Evolutionary conservation across 2,329 filamentous ascomycete genomes (phyloP), one percentile per base, ranked within the genome.

Genomic region (Pleoardoris graminearum): DNA sequence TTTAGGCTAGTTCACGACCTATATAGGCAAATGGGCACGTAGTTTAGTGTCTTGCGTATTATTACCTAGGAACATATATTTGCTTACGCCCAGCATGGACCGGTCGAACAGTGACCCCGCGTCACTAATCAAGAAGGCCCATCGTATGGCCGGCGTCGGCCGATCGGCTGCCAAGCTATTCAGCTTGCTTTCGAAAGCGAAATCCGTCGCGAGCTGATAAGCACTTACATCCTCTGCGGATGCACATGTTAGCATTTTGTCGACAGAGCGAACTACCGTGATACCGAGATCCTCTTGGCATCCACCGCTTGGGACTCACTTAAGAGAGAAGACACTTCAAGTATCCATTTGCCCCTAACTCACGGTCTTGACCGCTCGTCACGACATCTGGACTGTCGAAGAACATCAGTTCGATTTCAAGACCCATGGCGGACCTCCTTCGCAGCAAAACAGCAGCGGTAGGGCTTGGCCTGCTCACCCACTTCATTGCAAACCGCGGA

Each of bases 381-480:
- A n/a, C n/a, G n/a, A n/a, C n/a, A n/a, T n/a, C n/a, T n/a, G n/a
- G n/a, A n/a, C n/a, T 12, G 5, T 33, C 12, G 22, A n/a, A 39
- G 11, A 39, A 3, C 3, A 17, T 12, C n/a, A 27, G 14, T 7
- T 37, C 8, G 21, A 14, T 3, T 37, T 3, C 5, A 37, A 19
- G n/a, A 25, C n/a, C 7, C 2, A 47, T 47, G 44, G 44, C 44
- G 32, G 57, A 58, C 37, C 46, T 67, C 37, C 52, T 59, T 35
- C 59, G 50, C 25, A 68, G 54, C 51, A 65, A 65, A 35, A 44
- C 54, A 16, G 23, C 65, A 4, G 53, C 61, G 12, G 60, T 52
- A 16, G 35, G 37, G 7, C 53, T 69, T 8, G 68, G 61, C 14
- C 58, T 71, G 7, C 32, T 54, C 7, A 64, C 65, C 5, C 67